Percentiles rank a stretch among this genome's conserved stretches.
These are phyloP conservation scores for Crithidia fasciculata DNA, from an alignment of 208 protist species.

Conservation along the genomic window DNA sequence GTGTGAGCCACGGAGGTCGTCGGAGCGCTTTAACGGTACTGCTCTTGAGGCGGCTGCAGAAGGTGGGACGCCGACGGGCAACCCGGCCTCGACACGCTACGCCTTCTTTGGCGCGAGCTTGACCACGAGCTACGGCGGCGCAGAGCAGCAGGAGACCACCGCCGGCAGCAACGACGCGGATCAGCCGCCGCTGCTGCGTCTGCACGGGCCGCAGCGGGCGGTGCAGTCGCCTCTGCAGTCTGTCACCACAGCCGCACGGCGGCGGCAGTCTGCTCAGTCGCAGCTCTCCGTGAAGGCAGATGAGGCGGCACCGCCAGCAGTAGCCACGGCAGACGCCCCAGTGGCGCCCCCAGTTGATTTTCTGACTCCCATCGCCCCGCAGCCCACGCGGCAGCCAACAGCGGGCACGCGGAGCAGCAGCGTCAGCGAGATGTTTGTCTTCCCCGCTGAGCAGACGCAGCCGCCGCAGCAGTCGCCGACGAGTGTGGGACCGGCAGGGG, in stretches of 20 bases:
- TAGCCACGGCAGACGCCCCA: too few species aligned
- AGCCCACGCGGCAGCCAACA: not conserved
- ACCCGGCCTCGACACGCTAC: constrained; percentile 16
- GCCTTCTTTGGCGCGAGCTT: not conserved
- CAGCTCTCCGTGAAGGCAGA: not conserved
- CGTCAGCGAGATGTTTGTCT: constrained; percentile 2
- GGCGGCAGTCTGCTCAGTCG: not conserved
- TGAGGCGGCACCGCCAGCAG: too few species aligned
- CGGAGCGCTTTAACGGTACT: not conserved
- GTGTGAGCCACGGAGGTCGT: not conserved
- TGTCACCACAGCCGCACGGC: not conserved
- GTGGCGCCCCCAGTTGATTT: too few species aligned
- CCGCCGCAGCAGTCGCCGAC: not conserved
- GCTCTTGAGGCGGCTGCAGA: not conserved
- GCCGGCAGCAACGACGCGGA: not conserved
- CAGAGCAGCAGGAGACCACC: too few species aligned
- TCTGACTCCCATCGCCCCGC: not conserved
- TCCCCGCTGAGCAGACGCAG: not conserved
- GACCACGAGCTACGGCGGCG: too few species aligned
- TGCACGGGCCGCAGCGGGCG: not conserved
- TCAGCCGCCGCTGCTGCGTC: not conserved
- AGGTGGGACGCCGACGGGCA: not conserved
- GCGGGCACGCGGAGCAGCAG: not conserved
- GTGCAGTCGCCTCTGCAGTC: constrained; percentile 13
- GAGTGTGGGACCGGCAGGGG: too few species aligned